Base-by-base conservation (phyloP, 805 yeast species). In the Candida awuae region DNA sequence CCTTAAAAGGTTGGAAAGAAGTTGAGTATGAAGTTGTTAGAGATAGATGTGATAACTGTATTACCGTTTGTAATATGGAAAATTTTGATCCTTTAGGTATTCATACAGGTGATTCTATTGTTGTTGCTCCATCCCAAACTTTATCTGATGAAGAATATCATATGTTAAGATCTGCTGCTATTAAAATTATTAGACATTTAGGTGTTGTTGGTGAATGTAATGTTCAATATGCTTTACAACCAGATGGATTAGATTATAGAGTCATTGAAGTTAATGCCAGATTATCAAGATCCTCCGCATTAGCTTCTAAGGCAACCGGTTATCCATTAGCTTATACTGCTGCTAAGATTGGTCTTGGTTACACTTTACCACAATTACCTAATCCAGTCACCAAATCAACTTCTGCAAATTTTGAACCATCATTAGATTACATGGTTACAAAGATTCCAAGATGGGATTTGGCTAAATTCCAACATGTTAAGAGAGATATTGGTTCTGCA, bases 201-300 rank as follows among this genome's bases (percentile, higher is more conserved):
- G 98, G 98, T 61, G 98, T 90, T 49, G 96, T 90, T 52, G 98
- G 98, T 65, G 98, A 90, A 68, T 90, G 98, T 76, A 90, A 90
- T 62, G 95, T 90, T 47, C 98, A 90, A 66, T 90, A 90, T 59
- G 94, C 97, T 38, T 73, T 90, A 51, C 94, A 88, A 60, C 96
- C 98, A 32, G 92, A 87, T 63, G 94, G 95, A 25, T 75, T 85
- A 53, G 97, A 90, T 58, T 90, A 83, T 71, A 78, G 97, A 61
- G 95, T 90, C 47, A 92, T 90, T 56, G 98, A 90, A 67, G 98
- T 90, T 47, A 90, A 90, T 59, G 98, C 98, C 32, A 80, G 98
- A 65, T 73, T 90, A 53, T 88, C 97, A 30, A 80, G 98, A 59
- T 92, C 97, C 22, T 88, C 97, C 26, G 98, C 98, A 32, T 75